Percentiles rank a stretch among this genome's conserved stretches.
Conservation (phyloP, 176 grass and related monocot genomes). For the Musa troglodytarum region DNA sequence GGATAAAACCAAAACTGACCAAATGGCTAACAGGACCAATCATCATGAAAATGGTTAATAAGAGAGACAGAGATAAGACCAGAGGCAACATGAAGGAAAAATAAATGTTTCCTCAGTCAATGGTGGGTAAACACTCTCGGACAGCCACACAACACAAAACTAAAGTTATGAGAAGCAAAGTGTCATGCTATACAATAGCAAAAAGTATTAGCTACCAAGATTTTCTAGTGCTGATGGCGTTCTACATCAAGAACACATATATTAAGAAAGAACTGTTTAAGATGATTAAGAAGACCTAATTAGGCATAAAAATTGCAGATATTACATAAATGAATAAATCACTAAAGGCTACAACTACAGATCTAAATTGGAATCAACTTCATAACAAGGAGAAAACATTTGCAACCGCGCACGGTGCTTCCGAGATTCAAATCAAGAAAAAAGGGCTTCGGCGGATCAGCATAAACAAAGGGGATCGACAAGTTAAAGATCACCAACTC, state of each 20-base stretch:
- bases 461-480: background rate
- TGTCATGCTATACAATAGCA: too few species aligned
- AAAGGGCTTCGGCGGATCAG: background rate
- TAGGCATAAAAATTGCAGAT: background rate
- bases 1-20: too few species aligned
- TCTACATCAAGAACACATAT: too few species aligned
- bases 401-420: background rate
- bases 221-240: too few species aligned
- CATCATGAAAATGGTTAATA: background rate
- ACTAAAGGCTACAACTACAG: background rate
- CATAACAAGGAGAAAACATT: background rate
- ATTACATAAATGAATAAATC: too few species aligned
- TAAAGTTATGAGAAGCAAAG: too few species aligned
- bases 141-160: too few species aligned
- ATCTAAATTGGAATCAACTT: background rate
- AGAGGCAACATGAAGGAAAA: background rate
- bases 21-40: too few species aligned
- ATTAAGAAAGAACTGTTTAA: too few species aligned
- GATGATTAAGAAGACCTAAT: background rate
- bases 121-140: too few species aligned
- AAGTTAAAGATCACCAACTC: background rate
- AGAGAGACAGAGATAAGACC: background rate
- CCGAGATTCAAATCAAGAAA: background rate
- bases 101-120: too few species aligned
- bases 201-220: too few species aligned